Base-by-base conservation (phyloP, 2,329 filamentous ascomycete genomes). In the Didymella pomorum region DNA sequence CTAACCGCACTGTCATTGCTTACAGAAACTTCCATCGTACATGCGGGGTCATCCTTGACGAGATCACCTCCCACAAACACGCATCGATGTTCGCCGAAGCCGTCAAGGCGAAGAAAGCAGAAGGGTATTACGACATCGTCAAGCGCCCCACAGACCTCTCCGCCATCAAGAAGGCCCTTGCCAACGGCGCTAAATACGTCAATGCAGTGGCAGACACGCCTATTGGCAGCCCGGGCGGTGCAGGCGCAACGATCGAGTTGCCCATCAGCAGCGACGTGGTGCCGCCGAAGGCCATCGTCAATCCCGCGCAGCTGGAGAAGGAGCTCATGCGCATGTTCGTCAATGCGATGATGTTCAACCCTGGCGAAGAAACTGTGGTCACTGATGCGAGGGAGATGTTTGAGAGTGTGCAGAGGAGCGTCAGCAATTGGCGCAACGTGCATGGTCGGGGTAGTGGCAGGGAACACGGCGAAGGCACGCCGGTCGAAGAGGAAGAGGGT, bases 271-370 rank as follows among this genome's bases (percentile, higher is more conserved):
- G 89, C 48, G 92, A 97, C 56, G 82, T 97, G 25, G 83, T 94
- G 2, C 92, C 94, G 2, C 94, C 95, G 0, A 91, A 88, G 68
- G 92, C 89, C 20, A 97, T 98, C 68, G 91, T 98, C 76, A 98
- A 98, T 76, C 93, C 91, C 49, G 87, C 90, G 1, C 95, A 98
- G 75, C 83, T 98, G 16, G 94, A 98, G 77, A 92, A 93, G 65
- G 94, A 98, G 75, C 81, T 98, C 11, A 92, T 96, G 68, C 91
- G 96, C 69, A 97, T 98, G 91, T 97, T 98, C 76, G 92, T 93
- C 66, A 98, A 98, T 71, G 94, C 95, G 18, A 90, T 97, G 77
- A 98, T 99, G 95, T 99, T 97, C 81, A 98, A 98, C 69, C 88
- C 91, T 0, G 92, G 96, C 62, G 92, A 96, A 76, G 92, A 94